Base-by-base conservation (phyloP, 495 filamentous ascomycete genomes). In the Aspergillus funiculosus region DNA sequence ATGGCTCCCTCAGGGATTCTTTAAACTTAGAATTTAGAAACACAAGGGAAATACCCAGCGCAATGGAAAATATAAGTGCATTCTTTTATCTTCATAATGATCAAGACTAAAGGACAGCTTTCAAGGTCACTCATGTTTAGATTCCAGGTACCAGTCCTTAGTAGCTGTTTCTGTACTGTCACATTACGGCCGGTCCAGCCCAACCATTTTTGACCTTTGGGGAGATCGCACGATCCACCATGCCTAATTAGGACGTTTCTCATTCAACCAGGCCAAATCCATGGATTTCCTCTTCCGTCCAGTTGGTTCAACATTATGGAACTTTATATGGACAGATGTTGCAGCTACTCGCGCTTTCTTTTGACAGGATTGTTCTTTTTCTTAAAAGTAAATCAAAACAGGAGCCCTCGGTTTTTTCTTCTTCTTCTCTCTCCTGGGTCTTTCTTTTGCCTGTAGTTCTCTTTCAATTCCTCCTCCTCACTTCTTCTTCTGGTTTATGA, bases 201-300 rank as follows among this genome's bases (percentile, higher is more conserved):
- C 61, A 64, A 64, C 61, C 61, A 54, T 64, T 58, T 64, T 54
- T 42, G 55, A 54, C 39, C 48, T 60, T 64, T 64, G 61, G 61
- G 61, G 61, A 51, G 52, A 29, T 51, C 44, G 48, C 50, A 34
- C 30, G 29, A 27, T 39, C 42, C 52, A 46, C 59, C 54, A 59
- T 50, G 46, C 61, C 59, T 21, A 26, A 58, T 62, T 29, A 26
- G 57, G 57, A 34, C 41, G 44, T 38, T 52, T 50, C 52, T 39
- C 45, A 43, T 61, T 61, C 60, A 63, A 63, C 60, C 60, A 61
- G 53, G 50, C 51, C 56, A 41, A 39, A 46, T 32, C 39, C 38
- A 37, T 48, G 46, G 51, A 44, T 47, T 47, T 41, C 42, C 43
- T 26, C 21, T 46, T 59, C 47, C 49, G 46, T 42, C 46, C 39